Evolutionary conservation across 2,329 filamentous ascomycete genomes (phyloP), one percentile per base, ranked within the genome.

Genomic region (Xylariales sp.): DNA sequence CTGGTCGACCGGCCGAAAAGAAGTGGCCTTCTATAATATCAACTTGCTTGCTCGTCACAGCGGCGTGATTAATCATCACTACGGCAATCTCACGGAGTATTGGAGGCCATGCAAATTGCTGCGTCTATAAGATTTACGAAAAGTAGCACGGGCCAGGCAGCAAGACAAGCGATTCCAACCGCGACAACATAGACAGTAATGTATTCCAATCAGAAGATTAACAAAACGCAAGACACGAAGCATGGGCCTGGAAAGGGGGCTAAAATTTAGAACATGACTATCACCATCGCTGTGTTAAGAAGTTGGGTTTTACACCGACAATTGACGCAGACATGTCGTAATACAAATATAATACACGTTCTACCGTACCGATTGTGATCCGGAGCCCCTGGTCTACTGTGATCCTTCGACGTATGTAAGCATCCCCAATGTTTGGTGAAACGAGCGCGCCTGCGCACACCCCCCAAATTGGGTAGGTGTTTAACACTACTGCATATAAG

Each of bases 391-490:
- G 49, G 39, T 36, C 48, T 18, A 41, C 2, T 41, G 14, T 41
- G 54, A 32, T 59, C 54, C 48, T 64, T 60, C 56, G 8, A 45
- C 46, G 14, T 65, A 50, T 32, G 46, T 61, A 60, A 57, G 61
- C 52, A 43, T 14, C 39, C 53, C 34, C 41, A 43, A 23, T 8
- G 46, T 65, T 54, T 54, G 45, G 53, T 63, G 55, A 66, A 62
- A 66, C 14, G 50, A 48, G 39, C 55, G 60, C 54, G 55, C 58
- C 53, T 52, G 39, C 30, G 32, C 50, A 56, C 30, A 52, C 16
- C 23, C 48, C 48, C 67, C 64, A 30, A 55, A 69, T 63, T 6
- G n/a, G 64, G 64, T 63, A 66, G 63, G 63, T 69, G 67, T 49
- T 54, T 32, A 58, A 59, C 45, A 50, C 43, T 56, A 54, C 59